These are phyloP conservation scores for Aspergillus pseudonomiae DNA, from an alignment of 2,329 filamentous ascomycete species.

Conservation along the genomic window DNA sequence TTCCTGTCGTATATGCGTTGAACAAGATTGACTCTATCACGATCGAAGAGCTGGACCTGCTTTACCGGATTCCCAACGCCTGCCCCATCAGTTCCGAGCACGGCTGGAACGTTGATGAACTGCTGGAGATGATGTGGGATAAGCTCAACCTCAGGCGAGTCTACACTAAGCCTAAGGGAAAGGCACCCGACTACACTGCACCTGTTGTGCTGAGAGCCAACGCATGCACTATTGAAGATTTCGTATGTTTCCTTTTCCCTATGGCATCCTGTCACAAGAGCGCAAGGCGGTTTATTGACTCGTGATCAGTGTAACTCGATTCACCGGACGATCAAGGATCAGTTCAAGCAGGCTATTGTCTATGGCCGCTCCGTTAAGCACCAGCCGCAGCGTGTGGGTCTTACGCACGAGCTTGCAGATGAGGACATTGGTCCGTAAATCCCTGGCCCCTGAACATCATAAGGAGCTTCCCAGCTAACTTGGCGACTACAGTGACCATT, in stretches of 20 bases:
- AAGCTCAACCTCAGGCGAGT: slow-evolving; percentile 88
- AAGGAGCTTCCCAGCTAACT: slow-evolving; percentile 27
- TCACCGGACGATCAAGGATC: slow-evolving; percentile 91
- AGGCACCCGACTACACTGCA: slow-evolving; percentile 84
- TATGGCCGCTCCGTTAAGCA: slow-evolving; percentile 99
- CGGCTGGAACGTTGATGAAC: slow-evolving; percentile 96
- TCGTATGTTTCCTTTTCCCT: slow-evolving; percentile 65
- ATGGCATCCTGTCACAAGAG: background rate
- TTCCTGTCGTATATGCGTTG: slow-evolving; percentile 97
- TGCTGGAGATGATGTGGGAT: slow-evolving; percentile 98
- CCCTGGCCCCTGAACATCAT: background rate
- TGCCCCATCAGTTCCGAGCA: slow-evolving; percentile 97
- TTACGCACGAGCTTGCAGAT: slow-evolving; percentile 87
- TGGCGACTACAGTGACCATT: slow-evolving; percentile 59
- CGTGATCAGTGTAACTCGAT: slow-evolving; percentile 83
- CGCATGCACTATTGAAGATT: slow-evolving; percentile 91
- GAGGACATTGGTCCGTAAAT: slow-evolving; percentile 85
- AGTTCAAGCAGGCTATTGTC: slow-evolving; percentile 93
- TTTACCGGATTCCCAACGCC: slow-evolving; percentile 95
- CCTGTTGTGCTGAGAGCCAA: slow-evolving; percentile 85
- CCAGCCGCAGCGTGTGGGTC: slow-evolving; percentile 92
- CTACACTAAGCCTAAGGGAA: slow-evolving; percentile 98
- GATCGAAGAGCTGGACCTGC: slow-evolving; percentile 92
- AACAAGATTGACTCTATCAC: slow-evolving; percentile 99
- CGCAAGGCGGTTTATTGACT: slow-evolving; percentile 35